Evolutionary conservation across 192 early-diverging fungal species (phyloP).

Genomic region (Jimgerdemannia lactiflua): DNA sequence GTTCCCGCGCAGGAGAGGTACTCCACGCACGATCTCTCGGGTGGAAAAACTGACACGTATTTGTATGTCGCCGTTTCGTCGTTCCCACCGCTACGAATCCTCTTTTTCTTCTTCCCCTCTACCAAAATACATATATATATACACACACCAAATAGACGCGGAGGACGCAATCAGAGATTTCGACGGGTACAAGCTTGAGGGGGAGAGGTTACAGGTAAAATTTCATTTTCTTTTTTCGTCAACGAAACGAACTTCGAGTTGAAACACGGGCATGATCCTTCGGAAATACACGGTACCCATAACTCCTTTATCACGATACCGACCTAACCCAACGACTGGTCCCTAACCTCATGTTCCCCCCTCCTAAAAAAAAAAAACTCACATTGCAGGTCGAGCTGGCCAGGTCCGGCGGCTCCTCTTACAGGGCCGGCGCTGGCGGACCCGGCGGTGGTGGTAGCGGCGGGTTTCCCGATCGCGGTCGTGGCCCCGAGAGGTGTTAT

Average conservation of each 20-base stretch:
- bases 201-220: conserved; percentile 18
- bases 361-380: no score
- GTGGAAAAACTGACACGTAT: neutral
- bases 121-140: no score
- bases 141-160: conserved; percentile 15
- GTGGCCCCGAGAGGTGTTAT: conserved; percentile 22
- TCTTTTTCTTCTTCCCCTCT: neutral
- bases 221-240: neutral
- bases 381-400: conserved; percentile 18
- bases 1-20: neutral
- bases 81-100: neutral
- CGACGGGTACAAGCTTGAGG: conserved; percentile 27
- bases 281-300: neutral
- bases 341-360: neutral
- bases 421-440: neutral
- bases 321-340: no score
- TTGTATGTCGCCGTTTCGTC: neutral
- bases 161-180: conserved; percentile 23
- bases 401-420: conserved; percentile 1
- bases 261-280: neutral
- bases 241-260: no score
- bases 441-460: conserved; percentile 1
- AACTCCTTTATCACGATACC: neutral
- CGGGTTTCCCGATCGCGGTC: neutral
- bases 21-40: neutral